Evolutionary conservation across 371 early-diverging fungal species (phyloP), one percentile per base, ranked within the genome.

Genomic region (Saksenaea oblongispora): DNA sequence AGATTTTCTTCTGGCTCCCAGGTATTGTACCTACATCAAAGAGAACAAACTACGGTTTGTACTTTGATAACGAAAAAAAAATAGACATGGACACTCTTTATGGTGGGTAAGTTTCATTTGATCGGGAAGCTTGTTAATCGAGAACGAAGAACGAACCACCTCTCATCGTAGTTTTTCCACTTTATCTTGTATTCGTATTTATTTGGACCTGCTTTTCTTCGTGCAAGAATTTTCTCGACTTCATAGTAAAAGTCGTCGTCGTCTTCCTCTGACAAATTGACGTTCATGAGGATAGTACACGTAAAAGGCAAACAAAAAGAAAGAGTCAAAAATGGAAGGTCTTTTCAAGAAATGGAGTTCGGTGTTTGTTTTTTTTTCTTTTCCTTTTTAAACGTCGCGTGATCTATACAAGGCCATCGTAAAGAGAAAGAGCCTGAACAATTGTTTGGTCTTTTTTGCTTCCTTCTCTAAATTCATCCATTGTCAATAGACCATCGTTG

Each of bases 381-480:
- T n/a, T 31, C 31, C 7, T 31, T 31, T 31, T 31, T 31, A 31
- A 31, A 4, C 7, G 31, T 7, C 31, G 31, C 31, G 4, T 31
- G 31, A 31, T 31, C 72, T 84, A 93, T 58, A 93, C 91, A 59
- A 92, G 78, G 5, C 95, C 95, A 66, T 95, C 91, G 69, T 95
- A 95, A 51, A 96, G 77, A 64, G 84, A 89, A 55, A 96, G 83
- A 1, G 96, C 94, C 75, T 95, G 91, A 59, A 95, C 84, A 65
- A 96, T 95, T 5, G 93, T 85, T 47, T 94, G 93, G 64, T 95
- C 95, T 70, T 92, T 89, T 73, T 89, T 88, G 47, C 94, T 90
- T 35, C 95, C 95, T 73, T 93, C 91, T 72, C 89, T 85, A 73
- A 96, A 96, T 74, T 95, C 95, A 7, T 92, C 91, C 78, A 92